Evolutionary conservation across 768 basidiomycete species (phyloP).

Genomic region (Termitomyces eurrhizus): DNA sequence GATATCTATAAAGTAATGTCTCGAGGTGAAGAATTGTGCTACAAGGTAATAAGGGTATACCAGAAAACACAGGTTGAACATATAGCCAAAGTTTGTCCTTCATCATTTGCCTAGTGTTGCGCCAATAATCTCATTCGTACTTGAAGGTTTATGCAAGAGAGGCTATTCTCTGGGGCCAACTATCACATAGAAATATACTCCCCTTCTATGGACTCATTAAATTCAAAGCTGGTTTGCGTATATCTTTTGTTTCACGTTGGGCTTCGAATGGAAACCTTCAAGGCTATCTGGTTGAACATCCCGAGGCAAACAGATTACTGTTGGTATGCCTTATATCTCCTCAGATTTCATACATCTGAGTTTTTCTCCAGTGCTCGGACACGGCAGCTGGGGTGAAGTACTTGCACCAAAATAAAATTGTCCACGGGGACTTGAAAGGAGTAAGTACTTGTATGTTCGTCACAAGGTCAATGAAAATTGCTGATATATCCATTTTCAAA

Average conservation of each 20-base stretch:
- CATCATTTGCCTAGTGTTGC: neutral
- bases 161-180: constrained; percentile 5
- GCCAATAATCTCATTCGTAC: neutral
- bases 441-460: constrained; percentile 17
- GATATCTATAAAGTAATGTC: constrained; percentile 2
- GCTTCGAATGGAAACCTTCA: constrained; percentile 30
- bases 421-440: constrained; percentile 10
- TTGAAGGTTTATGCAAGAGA: constrained; percentile 10
- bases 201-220: constrained; percentile 30
- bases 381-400: constrained; percentile 23
- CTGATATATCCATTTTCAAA: neutral
- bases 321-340: neutral
- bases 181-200: constrained; percentile 16
- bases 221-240: constrained; percentile 16
- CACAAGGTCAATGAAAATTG: neutral
- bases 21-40: neutral
- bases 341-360: neutral
- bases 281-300: constrained; percentile 16
- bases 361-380: constrained; percentile 23
- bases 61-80: neutral
- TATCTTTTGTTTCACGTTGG: constrained; percentile 33
- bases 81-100: constrained; percentile 1
- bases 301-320: neutral
- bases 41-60: constrained; percentile 2
- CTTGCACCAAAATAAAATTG: neutral